These are phyloP conservation scores for Mucor lusitanicus DNA, from an alignment of 371 early-diverging fungal species.

Conservation along the genomic window DNA sequence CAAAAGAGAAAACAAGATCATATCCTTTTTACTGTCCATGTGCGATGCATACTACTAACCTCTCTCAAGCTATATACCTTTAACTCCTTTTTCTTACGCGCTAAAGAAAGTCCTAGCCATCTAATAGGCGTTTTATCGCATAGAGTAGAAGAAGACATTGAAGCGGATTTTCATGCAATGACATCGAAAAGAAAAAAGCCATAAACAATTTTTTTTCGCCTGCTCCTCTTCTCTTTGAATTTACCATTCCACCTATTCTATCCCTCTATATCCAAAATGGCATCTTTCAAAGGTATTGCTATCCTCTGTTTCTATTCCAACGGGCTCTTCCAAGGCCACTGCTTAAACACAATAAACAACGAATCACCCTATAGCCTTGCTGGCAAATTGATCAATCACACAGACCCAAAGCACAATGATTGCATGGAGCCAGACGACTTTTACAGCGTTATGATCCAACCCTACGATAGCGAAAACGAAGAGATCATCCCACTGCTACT, in stretches of 20 bases:
- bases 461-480: background rate
- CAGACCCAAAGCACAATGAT: slow-evolving; percentile 23
- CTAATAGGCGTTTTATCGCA: slow-evolving; percentile 4
- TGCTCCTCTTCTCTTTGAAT: background rate
- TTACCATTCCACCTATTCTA: background rate
- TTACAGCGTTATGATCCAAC: slow-evolving; percentile 13
- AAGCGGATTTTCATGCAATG: slow-evolving; percentile 24
- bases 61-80: background rate
- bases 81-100: slow-evolving; percentile 13
- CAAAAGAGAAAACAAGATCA: slow-evolving; percentile 17
- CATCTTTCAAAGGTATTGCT: slow-evolving; percentile 18
- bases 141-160: slow-evolving; percentile 11
- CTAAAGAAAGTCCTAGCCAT: slow-evolving; percentile 10
- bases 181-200: slow-evolving; percentile 3
- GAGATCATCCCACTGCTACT: slow-evolving; percentile 2
- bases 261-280: background rate
- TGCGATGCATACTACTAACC: background rate
- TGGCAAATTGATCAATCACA: slow-evolving; percentile 12
- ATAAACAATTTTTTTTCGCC: background rate
- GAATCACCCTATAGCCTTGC: slow-evolving; percentile 12
- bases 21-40: slow-evolving; percentile 18
- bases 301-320: slow-evolving; percentile 21
- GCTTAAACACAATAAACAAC: background rate
- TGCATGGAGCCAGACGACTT: slow-evolving; percentile 27
- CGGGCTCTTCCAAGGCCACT: slow-evolving; percentile 19